phyloP scores from a whole-genome alignment of 83 land plant species.

The Diphasiastrum complanatum region DNA sequence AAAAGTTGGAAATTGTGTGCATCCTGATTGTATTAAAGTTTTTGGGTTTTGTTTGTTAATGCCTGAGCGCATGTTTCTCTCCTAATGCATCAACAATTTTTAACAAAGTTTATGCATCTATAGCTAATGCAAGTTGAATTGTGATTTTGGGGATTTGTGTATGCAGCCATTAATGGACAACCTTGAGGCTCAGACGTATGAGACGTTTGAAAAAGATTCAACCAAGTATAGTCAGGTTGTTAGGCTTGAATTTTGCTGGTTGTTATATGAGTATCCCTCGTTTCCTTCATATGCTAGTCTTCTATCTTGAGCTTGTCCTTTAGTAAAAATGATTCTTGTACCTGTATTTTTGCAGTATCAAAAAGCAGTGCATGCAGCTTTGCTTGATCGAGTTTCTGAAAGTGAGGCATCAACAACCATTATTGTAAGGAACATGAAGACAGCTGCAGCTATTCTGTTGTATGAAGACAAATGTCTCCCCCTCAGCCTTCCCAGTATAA shows the following conservation, averaged over 20 bases:
- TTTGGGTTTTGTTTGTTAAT: not conserved
- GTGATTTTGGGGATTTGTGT: not conserved
- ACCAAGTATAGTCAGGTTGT: constrained; percentile 78
- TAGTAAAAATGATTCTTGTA: not conserved
- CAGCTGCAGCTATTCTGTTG: no score
- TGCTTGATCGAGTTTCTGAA: constrained; percentile 78
- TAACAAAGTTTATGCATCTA: no score
- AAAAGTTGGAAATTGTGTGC: not conserved
- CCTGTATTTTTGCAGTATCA: constrained; percentile 47
- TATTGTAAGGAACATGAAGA: constrained; percentile 59
- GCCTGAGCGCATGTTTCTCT: no score
- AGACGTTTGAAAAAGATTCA: constrained; percentile 96
- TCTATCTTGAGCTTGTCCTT: no score
- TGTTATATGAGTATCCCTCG: not conserved
- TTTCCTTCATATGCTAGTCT: not conserved
- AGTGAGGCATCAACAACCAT: constrained; percentile 44
- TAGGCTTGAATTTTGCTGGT: not conserved
- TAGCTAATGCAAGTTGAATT: not conserved
- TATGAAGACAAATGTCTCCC: no score
- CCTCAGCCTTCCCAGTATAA: no score
- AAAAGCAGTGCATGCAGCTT: constrained; percentile 73
- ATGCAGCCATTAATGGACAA: constrained; percentile 98
- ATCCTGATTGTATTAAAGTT: not conserved
- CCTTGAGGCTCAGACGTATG: constrained; percentile 97
- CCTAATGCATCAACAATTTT: no score